These are phyloP conservation scores for Starmerella kuoi DNA, from an alignment of 805 yeast genomes.

Conservation along the genomic window DNA sequence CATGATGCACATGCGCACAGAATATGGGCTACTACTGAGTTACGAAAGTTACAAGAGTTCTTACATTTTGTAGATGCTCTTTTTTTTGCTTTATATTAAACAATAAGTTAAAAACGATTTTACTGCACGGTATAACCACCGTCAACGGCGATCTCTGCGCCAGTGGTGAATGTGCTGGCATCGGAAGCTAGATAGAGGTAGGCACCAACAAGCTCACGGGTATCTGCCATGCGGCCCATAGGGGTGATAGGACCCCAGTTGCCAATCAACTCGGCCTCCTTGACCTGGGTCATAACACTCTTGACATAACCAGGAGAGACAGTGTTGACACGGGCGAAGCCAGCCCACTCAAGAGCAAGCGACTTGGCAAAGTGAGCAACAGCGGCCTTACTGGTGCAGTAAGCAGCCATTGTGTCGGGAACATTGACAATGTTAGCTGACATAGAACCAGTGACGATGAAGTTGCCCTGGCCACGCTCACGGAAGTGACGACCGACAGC, in stretches of 20 bases:
- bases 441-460: slow-evolving; percentile 80
- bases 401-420: slow-evolving; percentile 78
- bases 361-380: slow-evolving; percentile 64
- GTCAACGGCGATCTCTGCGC: slow-evolving; percentile 63
- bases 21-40: too few species aligned
- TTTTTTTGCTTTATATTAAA: too few species aligned
- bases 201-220: slow-evolving; percentile 69
- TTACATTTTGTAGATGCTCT: too few species aligned
- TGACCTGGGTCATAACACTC: slow-evolving; percentile 48
- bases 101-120: too few species aligned
- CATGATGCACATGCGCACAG: too few species aligned
- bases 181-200: slow-evolving; percentile 69
- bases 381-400: slow-evolving; percentile 79
- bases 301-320: slow-evolving; percentile 75
- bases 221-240: slow-evolving; percentile 44
- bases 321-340: slow-evolving; percentile 68
- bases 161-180: slow-evolving; percentile 70
- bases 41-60: too few species aligned
- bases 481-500: slow-evolving; percentile 62
- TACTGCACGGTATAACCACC: slow-evolving; percentile 68
- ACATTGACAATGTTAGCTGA: slow-evolving; percentile 77
- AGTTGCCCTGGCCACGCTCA: slow-evolving; percentile 63
- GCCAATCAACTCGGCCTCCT: slow-evolving; percentile 35
- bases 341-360: slow-evolving; percentile 78
- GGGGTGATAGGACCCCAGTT: slow-evolving; percentile 35